Evolutionary conservation across 179 eudicot genomes (phyloP).

Genomic region (Beta macrorhiza): DNA sequence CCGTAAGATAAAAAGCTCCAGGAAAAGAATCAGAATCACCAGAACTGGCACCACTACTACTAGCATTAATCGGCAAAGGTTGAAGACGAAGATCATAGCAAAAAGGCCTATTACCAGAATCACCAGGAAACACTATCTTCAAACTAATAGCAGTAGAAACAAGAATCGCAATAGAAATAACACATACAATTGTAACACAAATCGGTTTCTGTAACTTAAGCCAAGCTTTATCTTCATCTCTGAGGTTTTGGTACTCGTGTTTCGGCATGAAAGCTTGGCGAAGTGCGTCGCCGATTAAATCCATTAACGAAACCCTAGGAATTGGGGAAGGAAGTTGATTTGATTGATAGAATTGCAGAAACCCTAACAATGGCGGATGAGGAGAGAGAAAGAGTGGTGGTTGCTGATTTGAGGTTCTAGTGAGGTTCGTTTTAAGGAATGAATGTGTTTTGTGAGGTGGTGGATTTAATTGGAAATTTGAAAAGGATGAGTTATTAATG

Average conservation of each 20-base stretch:
- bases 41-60: not conserved
- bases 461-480: not conserved
- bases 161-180: slow-evolving; percentile 45
- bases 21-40: slow-evolving; percentile 53
- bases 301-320: slow-evolving; percentile 28
- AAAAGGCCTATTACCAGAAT: slow-evolving; percentile 54
- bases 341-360: not conserved
- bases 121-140: slow-evolving; percentile 62
- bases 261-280: slow-evolving; percentile 98
- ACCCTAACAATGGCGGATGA: slow-evolving; percentile 14
- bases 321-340: not conserved
- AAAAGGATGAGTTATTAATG: not conserved
- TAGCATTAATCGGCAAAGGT: slow-evolving; percentile 52
- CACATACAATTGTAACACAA: slow-evolving; percentile 20
- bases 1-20: slow-evolving; percentile 77
- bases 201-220: slow-evolving; percentile 57
- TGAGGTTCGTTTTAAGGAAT: not conserved
- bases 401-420: not conserved
- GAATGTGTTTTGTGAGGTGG: not conserved
- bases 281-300: slow-evolving; percentile 67
- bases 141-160: slow-evolving; percentile 59
- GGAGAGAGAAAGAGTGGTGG: not conserved
- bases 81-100: slow-evolving; percentile 54
- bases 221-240: slow-evolving; percentile 82
- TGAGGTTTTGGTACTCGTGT: slow-evolving; percentile 70